Conservation (phyloP, 78 protist genomes). For the Cyanophora paradoxa region DNA sequence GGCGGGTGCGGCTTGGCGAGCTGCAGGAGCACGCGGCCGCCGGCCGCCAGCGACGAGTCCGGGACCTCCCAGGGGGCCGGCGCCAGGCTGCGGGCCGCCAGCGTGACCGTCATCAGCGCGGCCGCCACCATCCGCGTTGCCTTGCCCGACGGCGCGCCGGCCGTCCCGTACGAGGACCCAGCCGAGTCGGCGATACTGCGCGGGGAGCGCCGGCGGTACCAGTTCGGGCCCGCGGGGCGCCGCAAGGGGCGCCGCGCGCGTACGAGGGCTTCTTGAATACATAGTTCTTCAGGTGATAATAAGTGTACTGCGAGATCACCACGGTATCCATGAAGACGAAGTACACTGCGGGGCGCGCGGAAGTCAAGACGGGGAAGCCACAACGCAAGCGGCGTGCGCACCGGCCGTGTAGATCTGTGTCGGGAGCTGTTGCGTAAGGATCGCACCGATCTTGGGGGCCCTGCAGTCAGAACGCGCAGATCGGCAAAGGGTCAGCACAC, state of each 20-base stretch:
- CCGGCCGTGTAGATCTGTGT: conserved; percentile 33
- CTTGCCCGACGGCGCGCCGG: neutral
- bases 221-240: too few relatives aligned
- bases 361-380: too few relatives aligned
- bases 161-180: neutral
- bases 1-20: neutral
- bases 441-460: too few relatives aligned
- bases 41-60: neutral
- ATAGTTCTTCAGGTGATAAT: conserved; percentile 5
- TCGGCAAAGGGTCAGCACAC: too few relatives aligned
- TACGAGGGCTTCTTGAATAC: too few relatives aligned
- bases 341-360: conserved; percentile 29
- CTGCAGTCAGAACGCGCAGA: too few relatives aligned
- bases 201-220: too few relatives aligned
- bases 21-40: neutral
- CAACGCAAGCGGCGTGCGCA: too few relatives aligned
- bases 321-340: conserved; percentile 37
- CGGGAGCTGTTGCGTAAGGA: conserved; percentile 33
- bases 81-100: neutral
- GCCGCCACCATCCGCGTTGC: neutral
- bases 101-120: neutral
- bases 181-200: too few relatives aligned
- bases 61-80: neutral
- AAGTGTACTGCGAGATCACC: conserved; percentile 23
- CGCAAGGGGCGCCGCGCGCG: too few relatives aligned